These are phyloP conservation scores for Corymbia maculata DNA, from an alignment of 345 rosid species.

Conservation along the genomic window DNA sequence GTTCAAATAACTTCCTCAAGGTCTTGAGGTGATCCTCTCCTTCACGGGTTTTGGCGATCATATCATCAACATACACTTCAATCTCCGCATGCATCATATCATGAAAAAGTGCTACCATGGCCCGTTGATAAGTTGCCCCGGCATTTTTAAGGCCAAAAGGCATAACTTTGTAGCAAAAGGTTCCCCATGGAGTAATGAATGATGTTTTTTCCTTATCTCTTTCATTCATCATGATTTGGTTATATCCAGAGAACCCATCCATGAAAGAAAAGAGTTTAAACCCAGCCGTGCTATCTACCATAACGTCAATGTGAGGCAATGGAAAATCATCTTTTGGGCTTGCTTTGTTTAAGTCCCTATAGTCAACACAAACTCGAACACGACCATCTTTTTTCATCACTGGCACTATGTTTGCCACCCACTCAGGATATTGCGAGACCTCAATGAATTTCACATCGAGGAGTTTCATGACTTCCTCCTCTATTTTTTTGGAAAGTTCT, in stretches of 20 bases:
- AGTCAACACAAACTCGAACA: no score
- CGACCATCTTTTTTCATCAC: no score
- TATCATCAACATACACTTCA: background rate
- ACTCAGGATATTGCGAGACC: background rate
- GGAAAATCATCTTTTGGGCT: no score
- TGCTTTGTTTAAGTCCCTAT: no score
- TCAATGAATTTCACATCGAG: background rate
- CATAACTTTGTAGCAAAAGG: background rate
- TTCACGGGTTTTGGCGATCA: background rate
- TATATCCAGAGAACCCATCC: background rate
- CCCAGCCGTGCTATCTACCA: background rate
- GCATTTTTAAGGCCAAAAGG: background rate
- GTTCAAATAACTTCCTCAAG: background rate
- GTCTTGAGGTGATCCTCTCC: background rate
- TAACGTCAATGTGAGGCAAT: background rate
- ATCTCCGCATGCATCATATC: background rate
- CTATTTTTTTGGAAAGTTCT: background rate
- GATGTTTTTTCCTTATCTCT: background rate
- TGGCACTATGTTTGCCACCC: no score
- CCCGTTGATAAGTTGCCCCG: background rate
- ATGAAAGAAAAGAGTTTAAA: background rate
- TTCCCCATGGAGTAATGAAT: background rate
- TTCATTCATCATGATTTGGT: background rate
- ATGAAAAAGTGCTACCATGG: background rate
- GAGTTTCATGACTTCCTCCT: background rate